Base-by-base conservation (phyloP, 1,139 yeast genomes). In the Blastobotrys serpentis region DNA sequence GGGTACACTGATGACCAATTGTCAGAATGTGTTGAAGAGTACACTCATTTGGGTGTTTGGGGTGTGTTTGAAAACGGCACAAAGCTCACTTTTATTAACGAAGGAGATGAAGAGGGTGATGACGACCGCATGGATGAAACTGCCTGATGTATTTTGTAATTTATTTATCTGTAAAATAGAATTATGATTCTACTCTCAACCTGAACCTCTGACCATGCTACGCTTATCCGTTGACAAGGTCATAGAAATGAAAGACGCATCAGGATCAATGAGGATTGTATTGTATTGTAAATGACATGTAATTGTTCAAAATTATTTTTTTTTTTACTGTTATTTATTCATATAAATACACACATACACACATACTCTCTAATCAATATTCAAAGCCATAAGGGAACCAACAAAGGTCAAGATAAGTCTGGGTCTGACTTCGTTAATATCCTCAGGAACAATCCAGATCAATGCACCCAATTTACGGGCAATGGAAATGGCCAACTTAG, bases 401-500 rank as follows among this genome's bases (percentile, higher is more conserved):
- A 92, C 88, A 67, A 92, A 92, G 1, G 98, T 89, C 66, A 90
- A 79, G 50, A 92, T 86, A 72, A 92, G 82, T 68, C 98, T 82
- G 44, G 95, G 77, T 72, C 98, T 85, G 39, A 94, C 97, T 71
- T 90, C 98, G 61, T 84, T 87, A 62, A 92, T 92, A 73, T 92
- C 99, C 70, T 92, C 99, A n/a, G 99, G 99, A 23, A 92, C 96
- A 61, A 92, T 77, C 97, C 98, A 92, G 62, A 92, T 92, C 67
- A 94, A 81, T 40, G 97, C 98, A 52, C 99, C 99, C 59, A 92
- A 74, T 70, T 94, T 92, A 78, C 99, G 86, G 32, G 98, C 98
- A 64, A 92, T 92, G 1, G 98, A 92, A 67, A 92, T 92, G 23
- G 98, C 98, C 68, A 92, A 79, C 72, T 86, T 86, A 26, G 98